Evolutionary conservation across 2,329 filamentous ascomycete genomes (phyloP), one percentile per base, ranked within the genome.

Genomic region (Lachnellula suecica): DNA sequence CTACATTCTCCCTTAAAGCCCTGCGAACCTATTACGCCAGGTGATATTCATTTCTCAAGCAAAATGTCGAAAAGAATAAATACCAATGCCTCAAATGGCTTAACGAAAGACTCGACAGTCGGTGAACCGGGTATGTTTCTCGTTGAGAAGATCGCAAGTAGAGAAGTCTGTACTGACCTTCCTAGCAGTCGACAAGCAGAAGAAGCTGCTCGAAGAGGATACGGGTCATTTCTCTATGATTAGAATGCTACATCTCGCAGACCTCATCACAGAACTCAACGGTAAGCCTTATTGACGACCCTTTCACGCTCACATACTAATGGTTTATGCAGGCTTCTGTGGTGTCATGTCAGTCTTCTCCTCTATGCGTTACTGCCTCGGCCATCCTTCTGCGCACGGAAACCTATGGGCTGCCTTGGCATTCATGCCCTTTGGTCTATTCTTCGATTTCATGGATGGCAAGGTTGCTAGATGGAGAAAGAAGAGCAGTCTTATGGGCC

Each of bases 391-490:
- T 53, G 75, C 87, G 49, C 77, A 83, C 62, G 77, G 76, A 47
- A 87, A 91, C 63, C 75, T 97, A 49, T 97, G 89, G 82, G 74
- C 86, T 29, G 92, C 94, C 2, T 83, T 99, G 44, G 83, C 77
- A 4, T 90, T 97, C 71, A 88, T 97, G 72, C 93, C 93, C 0
- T 89, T 97, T 54, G 92, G 91, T 4, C 78, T 97, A 11, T 97
- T 97, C 77, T 97, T 97, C 71, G 94, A 99, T 72, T 95, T 96
- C 68, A 91, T 97, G 80, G 94, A 99, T 71, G 94, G 94, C 68
- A 94, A 92, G 69, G 92, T 99, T 51, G 94, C 94, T 58, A 81
- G 94, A 60, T 97, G 94, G 94, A 85, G 94, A 70, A 88, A 91
- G 74, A 99, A 97, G 85, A 94, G 90, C 66, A 95, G 89, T 64